Percentiles rank a stretch among this genome's conserved stretches.
phyloP scores from a whole-genome alignment of 257 asterid species.

The Rhazya stricta region DNA sequence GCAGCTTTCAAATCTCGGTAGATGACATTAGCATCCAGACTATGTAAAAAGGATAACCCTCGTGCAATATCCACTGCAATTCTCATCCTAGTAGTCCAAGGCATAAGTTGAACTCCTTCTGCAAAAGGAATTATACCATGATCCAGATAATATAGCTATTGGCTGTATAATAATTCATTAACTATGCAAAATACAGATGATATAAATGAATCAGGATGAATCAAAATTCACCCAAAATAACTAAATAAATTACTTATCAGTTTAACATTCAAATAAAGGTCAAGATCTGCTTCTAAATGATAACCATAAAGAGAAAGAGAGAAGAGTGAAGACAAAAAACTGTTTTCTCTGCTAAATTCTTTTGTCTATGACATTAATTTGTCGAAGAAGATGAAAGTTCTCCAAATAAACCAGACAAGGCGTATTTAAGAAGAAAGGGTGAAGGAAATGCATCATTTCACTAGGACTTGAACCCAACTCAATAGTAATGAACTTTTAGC shows the following conservation, averaged over 20 bases:
- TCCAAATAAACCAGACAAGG: background rate
- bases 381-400: background rate
- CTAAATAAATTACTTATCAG: background rate
- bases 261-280: background rate
- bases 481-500: background rate
- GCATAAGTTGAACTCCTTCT: constrained; percentile 57
- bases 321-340: background rate
- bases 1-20: constrained; percentile 69
- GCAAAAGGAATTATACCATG: constrained; percentile 14
- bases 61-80: constrained; percentile 58
- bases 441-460: background rate
- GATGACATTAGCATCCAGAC: constrained; percentile 52
- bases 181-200: background rate
- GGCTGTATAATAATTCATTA: background rate
- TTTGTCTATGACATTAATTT: background rate
- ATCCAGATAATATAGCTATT: background rate
- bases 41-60: constrained; percentile 57
- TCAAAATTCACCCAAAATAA: background rate
- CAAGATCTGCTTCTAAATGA: background rate
- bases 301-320: background rate
- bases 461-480: background rate
- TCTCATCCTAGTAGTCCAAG: constrained; percentile 54
- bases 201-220: background rate
- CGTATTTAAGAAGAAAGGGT: background rate
- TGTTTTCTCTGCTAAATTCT: background rate